Evolutionary conservation across 1,139 yeast species (phyloP).

Genomic region (Saccharomyces uvarum): DNA sequence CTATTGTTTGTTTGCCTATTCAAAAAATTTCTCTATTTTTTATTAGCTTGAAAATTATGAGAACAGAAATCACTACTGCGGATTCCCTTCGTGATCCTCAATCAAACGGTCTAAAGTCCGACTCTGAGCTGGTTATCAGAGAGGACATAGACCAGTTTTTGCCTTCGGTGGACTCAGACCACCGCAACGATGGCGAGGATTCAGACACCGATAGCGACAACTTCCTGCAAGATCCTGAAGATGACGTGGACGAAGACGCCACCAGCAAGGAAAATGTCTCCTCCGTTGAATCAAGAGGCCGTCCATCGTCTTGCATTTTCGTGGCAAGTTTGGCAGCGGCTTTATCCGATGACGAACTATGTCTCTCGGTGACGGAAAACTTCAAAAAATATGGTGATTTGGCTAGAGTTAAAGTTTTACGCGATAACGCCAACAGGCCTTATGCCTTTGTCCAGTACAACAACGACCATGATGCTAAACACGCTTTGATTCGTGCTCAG

Average conservation of each 20-base stretch:
- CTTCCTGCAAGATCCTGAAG: conserved; percentile 5
- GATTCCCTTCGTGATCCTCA: conserved; percentile 1
- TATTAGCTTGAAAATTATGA: not conserved
- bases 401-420: conserved; percentile 70
- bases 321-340: conserved; percentile 71
- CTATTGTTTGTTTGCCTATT: not conserved
- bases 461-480: conserved; percentile 59
- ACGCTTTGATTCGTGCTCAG: conserved; percentile 64
- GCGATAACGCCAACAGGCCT: conserved; percentile 79
- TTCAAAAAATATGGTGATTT: conserved; percentile 63
- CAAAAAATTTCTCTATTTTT: not conserved
- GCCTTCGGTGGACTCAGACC: conserved; percentile 18
- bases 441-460: conserved; percentile 89
- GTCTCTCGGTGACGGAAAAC: conserved; percentile 57
- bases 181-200: conserved; percentile 4
- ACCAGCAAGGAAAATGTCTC: conserved; percentile 2
- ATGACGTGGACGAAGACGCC: not conserved
- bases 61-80: not conserved
- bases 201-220: conserved; percentile 2
- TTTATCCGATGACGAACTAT: conserved; percentile 60
- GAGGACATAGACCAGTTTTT: conserved; percentile 17
- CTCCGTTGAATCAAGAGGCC: conserved; percentile 29
- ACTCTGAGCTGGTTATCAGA: conserved; percentile 15
- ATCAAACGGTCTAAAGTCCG: not conserved
- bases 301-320: conserved; percentile 83